Evolutionary conservation across 2,329 filamentous ascomycete species (phyloP).

Genomic region (Beauveria pseudobassiana): DNA sequence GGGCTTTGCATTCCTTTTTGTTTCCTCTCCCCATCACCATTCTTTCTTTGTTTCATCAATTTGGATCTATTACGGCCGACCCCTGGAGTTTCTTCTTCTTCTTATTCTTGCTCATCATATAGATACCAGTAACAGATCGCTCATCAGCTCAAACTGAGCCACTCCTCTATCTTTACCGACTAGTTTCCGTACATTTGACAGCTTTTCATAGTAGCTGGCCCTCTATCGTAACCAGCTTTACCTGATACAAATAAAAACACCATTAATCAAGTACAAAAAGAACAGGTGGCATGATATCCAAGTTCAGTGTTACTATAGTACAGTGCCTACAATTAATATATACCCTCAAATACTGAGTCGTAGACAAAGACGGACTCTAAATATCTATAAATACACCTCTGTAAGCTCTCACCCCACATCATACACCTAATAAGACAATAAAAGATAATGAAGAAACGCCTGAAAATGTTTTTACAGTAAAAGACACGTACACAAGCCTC

Average conservation of each 20-base stretch:
- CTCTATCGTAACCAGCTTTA: too few species aligned
- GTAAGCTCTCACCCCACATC: neutral
- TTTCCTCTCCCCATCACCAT: neutral
- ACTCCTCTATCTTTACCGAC: neutral
- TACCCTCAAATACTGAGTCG: too few species aligned
- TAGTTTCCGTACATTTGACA: neutral
- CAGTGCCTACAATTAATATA: neutral
- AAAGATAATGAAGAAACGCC: neutral
- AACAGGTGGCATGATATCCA: neutral
- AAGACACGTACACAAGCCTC: neutral
- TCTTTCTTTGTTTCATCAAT: neutral
- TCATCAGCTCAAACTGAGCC: neutral
- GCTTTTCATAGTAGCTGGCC: too few species aligned
- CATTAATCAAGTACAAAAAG: too few species aligned
- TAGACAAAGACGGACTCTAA: neutral
- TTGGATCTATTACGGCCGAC: neutral
- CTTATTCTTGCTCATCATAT: neutral
- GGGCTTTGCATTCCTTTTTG: neutral
- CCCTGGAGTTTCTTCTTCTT: neutral
- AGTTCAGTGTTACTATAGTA: neutral
- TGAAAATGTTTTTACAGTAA: neutral
- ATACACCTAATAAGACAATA: neutral
- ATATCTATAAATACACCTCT: neutral
- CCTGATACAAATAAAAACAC: too few species aligned
- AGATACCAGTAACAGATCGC: conserved; percentile 3